Conservation (phyloP, 2,329 filamentous ascomycete genomes). For the Raffaelea albimanens region DNA sequence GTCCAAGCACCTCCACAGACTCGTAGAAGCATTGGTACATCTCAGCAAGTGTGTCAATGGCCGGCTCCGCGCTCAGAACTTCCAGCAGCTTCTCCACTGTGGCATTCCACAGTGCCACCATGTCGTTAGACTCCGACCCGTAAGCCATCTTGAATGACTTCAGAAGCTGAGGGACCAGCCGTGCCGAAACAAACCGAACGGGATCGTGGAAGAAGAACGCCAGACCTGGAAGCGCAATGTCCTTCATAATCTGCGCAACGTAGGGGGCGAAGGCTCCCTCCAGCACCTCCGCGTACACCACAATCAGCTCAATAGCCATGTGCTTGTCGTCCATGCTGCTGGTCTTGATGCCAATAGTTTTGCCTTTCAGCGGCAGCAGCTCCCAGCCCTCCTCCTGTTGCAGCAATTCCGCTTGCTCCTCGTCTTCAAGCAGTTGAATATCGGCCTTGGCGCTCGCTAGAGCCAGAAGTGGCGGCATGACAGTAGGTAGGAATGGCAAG, state of each 20-base stretch:
- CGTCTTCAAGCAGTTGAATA: conserved; percentile 90
- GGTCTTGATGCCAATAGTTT: conserved; percentile 96
- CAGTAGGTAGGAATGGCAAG: conserved; percentile 79
- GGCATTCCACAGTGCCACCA: conserved; percentile 72
- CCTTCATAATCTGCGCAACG: conserved; percentile 88
- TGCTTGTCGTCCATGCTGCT: conserved; percentile 97
- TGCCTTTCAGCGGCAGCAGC: conserved; percentile 89
- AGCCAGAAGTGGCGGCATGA: conserved; percentile 89
- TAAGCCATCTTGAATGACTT: conserved; percentile 92
- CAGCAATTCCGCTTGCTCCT: conserved; percentile 85
- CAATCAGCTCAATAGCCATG: conserved; percentile 97
- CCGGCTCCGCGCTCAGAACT: conserved; percentile 85
- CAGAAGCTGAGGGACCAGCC: conserved; percentile 85
- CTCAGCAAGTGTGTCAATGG: conserved; percentile 90
- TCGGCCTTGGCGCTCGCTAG: conserved; percentile 93
- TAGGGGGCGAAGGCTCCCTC: conserved; percentile 88
- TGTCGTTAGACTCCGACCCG: conserved; percentile 67
- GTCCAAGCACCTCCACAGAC: conserved; percentile 87
- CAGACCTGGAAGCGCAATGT: conserved; percentile 85
- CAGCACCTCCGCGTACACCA: conserved; percentile 94
- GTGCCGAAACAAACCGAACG: conserved; percentile 87
- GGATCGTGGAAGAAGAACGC: conserved; percentile 99
- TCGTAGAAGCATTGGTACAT: conserved; percentile 99
- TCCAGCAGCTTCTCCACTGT: conserved; percentile 89
- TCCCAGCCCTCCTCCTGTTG: conserved; percentile 98